Evolutionary conservation across 179 eudicot genomes (phyloP), one percentile per base, ranked within the genome.

Genomic region (Corrigiola litoralis): DNA sequence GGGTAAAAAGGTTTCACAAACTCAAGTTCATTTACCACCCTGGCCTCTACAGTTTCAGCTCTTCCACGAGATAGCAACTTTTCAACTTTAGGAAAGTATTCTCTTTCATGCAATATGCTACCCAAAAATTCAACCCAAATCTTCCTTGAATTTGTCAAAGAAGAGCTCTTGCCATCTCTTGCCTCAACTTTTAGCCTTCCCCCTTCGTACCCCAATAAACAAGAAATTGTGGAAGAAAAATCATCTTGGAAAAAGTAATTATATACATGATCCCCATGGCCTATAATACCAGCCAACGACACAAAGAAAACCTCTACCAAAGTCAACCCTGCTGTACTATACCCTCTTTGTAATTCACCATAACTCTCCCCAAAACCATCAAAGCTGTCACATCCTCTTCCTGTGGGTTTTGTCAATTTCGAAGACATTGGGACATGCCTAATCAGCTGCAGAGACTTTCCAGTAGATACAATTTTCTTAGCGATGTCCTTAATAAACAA

Each of bases 371-470:
- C n/a, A 25, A 6, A 17, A 21, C 58, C 32, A 36, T 41, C 67
- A 42, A 37, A 23, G 20, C 56, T 60, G 44, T 50, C 69, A 72
- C 66, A 42, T 40, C 61, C 50, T 24, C 70, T 70, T 54, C 58
- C 72, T 20, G 67, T 67, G 72, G 73, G 58, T 49, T 62, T 50
- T 23, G 57, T 53, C 41, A 50, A 63, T 58, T 25, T 36, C 61
- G 77, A 72, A 58, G 66, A 70, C 65, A 67, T 25, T 10, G 88
- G 94, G 66, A 79, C 80, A 79, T 88, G 94, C 61, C 75, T 81
- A 28, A 88, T 86, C 42, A 88, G 80, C 78, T 90, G 95, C 82
- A 94, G 78, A 24, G 99, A 94, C 75, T 94, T 94, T 68, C 99
- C 99, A 71, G 96, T 92, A 54, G 99, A 94, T 70, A 94, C 79